phyloP scores from a whole-genome alignment of 1,139 yeast species.

The Ashbya aceris region DNA sequence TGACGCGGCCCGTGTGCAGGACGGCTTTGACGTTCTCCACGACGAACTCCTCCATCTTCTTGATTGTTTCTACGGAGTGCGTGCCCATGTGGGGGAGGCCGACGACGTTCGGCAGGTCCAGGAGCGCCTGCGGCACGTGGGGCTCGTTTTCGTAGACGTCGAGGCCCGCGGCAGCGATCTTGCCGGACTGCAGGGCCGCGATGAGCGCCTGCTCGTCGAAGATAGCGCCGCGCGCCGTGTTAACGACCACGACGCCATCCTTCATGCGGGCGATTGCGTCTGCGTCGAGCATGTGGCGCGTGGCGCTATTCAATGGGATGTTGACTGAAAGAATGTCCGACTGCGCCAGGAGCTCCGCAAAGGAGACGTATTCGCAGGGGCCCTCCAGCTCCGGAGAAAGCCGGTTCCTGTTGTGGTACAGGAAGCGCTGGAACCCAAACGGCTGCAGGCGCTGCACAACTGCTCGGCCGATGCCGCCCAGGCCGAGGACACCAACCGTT shows the following conservation, averaged over 20 bases:
- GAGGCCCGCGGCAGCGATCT: constrained; percentile 63
- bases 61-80: constrained; percentile 48
- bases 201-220: constrained; percentile 60
- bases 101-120: constrained; percentile 45
- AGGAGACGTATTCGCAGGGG: constrained; percentile 45
- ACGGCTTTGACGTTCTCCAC: constrained; percentile 33
- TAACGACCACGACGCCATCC: constrained; percentile 52
- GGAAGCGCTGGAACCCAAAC: constrained; percentile 51
- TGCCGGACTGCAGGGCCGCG: constrained; percentile 54
- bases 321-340: constrained; percentile 55
- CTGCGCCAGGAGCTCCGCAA: constrained; percentile 45
- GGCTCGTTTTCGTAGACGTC: constrained; percentile 89
- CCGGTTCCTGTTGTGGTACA: constrained; percentile 52
- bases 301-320: constrained; percentile 50
- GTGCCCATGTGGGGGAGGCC: constrained; percentile 83
- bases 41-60: constrained; percentile 46
- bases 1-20: too few relatives aligned
- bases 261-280: constrained; percentile 50
- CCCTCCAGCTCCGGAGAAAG: constrained; percentile 46
- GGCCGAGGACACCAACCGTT: too few relatives aligned
- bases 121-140: constrained; percentile 47
- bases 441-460: constrained; percentile 53
- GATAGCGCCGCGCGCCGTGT: constrained; percentile 69
- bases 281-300: constrained; percentile 49
- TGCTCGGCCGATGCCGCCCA: constrained; percentile 36